Conservation (phyloP, 331 rosid genomes). For the Quercus lobata region DNA sequence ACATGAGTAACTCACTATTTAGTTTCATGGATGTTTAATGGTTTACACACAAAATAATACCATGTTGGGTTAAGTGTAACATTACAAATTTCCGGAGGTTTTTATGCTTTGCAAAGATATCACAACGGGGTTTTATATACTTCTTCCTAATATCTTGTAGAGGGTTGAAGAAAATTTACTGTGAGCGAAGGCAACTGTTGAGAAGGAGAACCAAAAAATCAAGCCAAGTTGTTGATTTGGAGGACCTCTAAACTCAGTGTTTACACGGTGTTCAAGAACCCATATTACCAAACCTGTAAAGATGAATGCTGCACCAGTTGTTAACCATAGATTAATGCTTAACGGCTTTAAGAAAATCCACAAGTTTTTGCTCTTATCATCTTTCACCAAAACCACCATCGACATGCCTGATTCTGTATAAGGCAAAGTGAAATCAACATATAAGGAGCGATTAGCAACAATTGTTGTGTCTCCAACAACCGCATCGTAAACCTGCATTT, state of each 20-base stretch:
- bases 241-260: constrained; percentile 26
- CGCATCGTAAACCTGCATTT: constrained; percentile 23
- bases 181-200: constrained; percentile 28
- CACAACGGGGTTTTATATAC: no score
- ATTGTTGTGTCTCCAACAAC: constrained; percentile 36
- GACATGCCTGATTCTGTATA: constrained; percentile 32
- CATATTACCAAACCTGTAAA: constrained; percentile 28
- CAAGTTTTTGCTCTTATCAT: constrained; percentile 7
- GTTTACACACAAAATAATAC: no score
- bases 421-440: constrained; percentile 40
- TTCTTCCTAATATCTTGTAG: background rate
- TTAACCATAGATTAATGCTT: constrained; percentile 32
- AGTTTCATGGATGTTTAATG: no score
- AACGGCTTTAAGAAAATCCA: constrained; percentile 37
- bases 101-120: no score
- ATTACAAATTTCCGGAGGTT: no score
- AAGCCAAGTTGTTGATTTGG: constrained; percentile 7
- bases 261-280: constrained; percentile 26
- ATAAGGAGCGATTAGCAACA: constrained; percentile 5
- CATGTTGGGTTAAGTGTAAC: no score
- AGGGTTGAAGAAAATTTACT: constrained; percentile 6
- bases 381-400: constrained; percentile 24
- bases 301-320: constrained; percentile 16
- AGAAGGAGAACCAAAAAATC: constrained; percentile 34
- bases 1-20: no score